A percentile compares a stretch with the other conserved stretches of the same genome.
Conservation (phyloP, 768 basidiomycete species). For the Boletus edulis region DNA sequence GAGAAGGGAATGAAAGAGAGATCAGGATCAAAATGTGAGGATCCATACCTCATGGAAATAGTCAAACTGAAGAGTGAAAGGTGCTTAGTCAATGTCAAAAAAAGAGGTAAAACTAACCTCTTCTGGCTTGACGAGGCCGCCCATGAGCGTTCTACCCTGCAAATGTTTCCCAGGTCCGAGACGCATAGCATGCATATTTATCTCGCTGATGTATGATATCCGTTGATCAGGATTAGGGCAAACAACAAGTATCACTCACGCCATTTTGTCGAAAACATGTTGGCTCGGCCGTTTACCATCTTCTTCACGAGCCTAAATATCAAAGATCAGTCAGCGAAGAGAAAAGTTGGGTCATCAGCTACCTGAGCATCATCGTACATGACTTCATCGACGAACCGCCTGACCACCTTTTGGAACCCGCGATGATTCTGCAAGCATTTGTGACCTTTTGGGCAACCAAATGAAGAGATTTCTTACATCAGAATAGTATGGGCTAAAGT, state of each 20-base stretch:
- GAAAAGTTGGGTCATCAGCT: slow-evolving; percentile 1
- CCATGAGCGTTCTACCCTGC: slow-evolving; percentile 71
- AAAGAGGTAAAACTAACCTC: slow-evolving; percentile 41
- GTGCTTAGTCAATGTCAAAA: slow-evolving; percentile 1
- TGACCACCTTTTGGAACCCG: slow-evolving; percentile 43
- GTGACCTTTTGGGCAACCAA: slow-evolving; percentile 2
- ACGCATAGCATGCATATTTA: slow-evolving; percentile 85
- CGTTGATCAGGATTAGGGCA: not conserved
- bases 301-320: slow-evolving; percentile 62
- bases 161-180: slow-evolving; percentile 89
- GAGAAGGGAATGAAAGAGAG: not conserved
- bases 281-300: slow-evolving; percentile 87
- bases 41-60: slow-evolving; percentile 70
- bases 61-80: slow-evolving; percentile 45
- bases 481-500: slow-evolving; percentile 68
- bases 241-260: slow-evolving; percentile 39
- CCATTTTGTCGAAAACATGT: slow-evolving; percentile 77
- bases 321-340: slow-evolving; percentile 12
- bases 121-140: slow-evolving; percentile 73
- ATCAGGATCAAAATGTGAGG: slow-evolving; percentile 8
- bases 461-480: slow-evolving; percentile 40
- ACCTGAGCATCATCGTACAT: slow-evolving; percentile 46
- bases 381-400: slow-evolving; percentile 66
- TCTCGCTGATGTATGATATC: slow-evolving; percentile 38
- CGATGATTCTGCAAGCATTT: slow-evolving; percentile 43